Conservation (phyloP, 257 asterid genomes). For the Jasminum sambac region DNA sequence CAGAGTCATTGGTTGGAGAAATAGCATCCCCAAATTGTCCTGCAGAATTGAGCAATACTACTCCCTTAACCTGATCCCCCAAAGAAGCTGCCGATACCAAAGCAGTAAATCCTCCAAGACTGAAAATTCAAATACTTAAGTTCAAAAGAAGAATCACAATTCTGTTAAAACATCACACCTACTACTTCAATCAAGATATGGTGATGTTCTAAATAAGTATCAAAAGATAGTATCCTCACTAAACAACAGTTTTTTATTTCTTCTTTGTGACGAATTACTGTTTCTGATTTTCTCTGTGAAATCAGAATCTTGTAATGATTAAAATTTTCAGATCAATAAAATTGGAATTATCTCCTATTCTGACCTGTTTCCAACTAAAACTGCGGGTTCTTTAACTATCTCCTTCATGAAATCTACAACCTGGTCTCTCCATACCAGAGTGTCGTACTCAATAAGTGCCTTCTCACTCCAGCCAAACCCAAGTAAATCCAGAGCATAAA, state of each 20-base stretch:
- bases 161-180: background rate
- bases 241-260: too few relatives aligned
- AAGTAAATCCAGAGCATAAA: conserved; percentile 82
- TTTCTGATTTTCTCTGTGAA: too few relatives aligned
- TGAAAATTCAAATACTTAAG: conserved; percentile 34
- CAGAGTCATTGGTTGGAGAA: conserved; percentile 38
- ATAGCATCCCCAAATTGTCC: conserved; percentile 81
- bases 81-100: conserved; percentile 70
- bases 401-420: conserved; percentile 84
- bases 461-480: conserved; percentile 99
- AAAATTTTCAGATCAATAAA: too few relatives aligned
- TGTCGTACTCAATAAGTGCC: conserved; percentile 89
- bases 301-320: too few relatives aligned
- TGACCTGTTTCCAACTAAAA: conserved; percentile 91
- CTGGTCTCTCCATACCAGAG: conserved; percentile 89
- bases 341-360: too few relatives aligned
- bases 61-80: conserved; percentile 74
- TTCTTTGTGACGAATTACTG: too few relatives aligned
- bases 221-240: too few relatives aligned
- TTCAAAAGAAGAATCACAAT: background rate
- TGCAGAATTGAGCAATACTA: conserved; percentile 74
- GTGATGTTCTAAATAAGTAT: background rate
- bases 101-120: conserved; percentile 97
- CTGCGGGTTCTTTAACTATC: conserved; percentile 78
- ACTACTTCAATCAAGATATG: background rate